Base-by-base conservation (phyloP, 495 filamentous ascomycete species). In the Xylaria bambusicola region DNA sequence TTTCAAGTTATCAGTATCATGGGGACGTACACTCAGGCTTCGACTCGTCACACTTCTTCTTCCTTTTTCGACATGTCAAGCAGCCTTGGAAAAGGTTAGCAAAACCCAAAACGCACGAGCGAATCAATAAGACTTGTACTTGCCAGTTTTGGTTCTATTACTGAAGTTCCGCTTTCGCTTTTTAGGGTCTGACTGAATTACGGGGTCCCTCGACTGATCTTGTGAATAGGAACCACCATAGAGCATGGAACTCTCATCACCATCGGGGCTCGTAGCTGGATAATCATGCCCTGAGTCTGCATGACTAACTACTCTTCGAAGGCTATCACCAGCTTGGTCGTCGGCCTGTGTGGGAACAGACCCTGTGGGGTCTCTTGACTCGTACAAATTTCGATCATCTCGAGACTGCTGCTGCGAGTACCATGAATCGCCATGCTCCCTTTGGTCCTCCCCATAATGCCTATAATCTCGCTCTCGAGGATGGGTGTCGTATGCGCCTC, bases 31-130 rank as follows among this genome's bases (percentile, higher is more conserved):
- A 98, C 78, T 92, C 88, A 42, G 94, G 94, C 73, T 97, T 93
- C 61, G 82, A 82, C 76, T 98, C 94, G 67, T 98, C 94, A 70
- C 94, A 98, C 74, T 98, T 98, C 84, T 98, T 98, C 83, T 98
- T 98, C 46, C 94, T 84, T 64, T 87, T 84, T 54, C 94, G 82
- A 71, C 94, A 98, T 26, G 94, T 98, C 77, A 97, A 89, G 71
- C 94, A 98, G 17, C 94, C 58, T 61, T 23, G 1, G 17, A 1
- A 20, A 23, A 61, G 54, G 63, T 71, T 52, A 71, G 68, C 52
- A 64, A 63, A 13, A 40, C 23, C 44, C 20, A 17, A 4, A 10
- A 27, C 38, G 17, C 12, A 10, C 18, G 15, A 1, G 24, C n/a
- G 17, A 15, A 45, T 23, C 23, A n/a, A 29, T 26, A 44, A 8